phyloP scores from a whole-genome alignment of 192 early-diverging fungal genomes.

The Chytriomyces hyalinus region DNA sequence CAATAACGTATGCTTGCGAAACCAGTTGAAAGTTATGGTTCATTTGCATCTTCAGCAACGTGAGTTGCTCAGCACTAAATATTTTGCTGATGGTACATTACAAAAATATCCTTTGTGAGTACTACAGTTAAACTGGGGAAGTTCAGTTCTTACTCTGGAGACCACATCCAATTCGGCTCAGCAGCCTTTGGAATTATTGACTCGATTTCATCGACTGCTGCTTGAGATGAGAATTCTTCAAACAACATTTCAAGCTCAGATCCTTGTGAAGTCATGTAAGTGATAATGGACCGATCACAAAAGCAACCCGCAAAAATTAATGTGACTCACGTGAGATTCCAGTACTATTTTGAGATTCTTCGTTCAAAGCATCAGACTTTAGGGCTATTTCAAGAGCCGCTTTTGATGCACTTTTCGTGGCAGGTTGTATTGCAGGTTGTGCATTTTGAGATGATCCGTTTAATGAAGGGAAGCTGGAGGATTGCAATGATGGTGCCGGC shows the following conservation, averaged over 20 bases:
- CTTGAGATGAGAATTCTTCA: conserved; percentile 1
- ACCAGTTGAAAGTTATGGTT: conserved; percentile 33
- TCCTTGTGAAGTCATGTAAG: background rate
- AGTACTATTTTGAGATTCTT: background rate
- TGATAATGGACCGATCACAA: background rate
- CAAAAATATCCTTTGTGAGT: background rate
- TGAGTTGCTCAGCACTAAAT: conserved; percentile 24
- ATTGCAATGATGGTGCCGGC: background rate
- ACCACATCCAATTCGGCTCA: conserved; percentile 1
- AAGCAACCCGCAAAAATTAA: background rate
- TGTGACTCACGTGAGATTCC: background rate
- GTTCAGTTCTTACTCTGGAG: background rate
- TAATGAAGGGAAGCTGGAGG: background rate
- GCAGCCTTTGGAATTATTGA: background rate
- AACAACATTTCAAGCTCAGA: background rate
- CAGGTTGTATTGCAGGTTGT: background rate
- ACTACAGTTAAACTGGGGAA: background rate
- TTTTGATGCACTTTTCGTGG: background rate
- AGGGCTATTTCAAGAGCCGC: background rate
- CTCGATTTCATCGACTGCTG: background rate
- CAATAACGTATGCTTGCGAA: conserved; percentile 27
- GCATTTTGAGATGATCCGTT: background rate
- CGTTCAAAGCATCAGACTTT: background rate
- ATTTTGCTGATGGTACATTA: conserved; percentile 2
- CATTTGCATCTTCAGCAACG: conserved; percentile 22